Base-by-base conservation (phyloP, 1,284 basidiomycete genomes). In the Singerocomus inundabilis region DNA sequence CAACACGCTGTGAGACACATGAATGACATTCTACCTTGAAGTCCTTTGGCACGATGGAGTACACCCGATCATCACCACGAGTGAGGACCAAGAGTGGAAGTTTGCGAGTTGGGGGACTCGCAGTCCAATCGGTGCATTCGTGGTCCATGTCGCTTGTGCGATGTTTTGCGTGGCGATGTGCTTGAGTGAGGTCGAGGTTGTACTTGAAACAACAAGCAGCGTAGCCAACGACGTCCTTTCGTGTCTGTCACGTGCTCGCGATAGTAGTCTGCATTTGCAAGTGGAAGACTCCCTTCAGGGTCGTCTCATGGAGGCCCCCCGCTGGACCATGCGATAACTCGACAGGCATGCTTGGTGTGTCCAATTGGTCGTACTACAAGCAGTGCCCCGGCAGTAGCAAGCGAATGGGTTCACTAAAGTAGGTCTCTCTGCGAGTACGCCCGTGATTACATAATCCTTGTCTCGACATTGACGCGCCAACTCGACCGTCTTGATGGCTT, bases 41-140 rank as follows among this genome's bases (percentile, higher is more conserved):
- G 1, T 60, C 38, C 3, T 49, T 38, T 3, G 68, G 66, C 2
- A 64, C 51, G 11, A 4, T 8, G 2, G 56, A 42, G 42, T 64
- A 68, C 1, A 70, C 46, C 4, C 35, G 50, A 2, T 61, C 46
- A 31, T 54, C 40, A 0, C 56, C 62, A 0, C 26, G 34, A 0
- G 36, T 44, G 48, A 66, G 62, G 30, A 65, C 30, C 16, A 66
- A 9, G 30, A 63, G 35, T 1, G 62, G 58, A 6, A 33, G 28
- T 34, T 60, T 67, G 1, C 66, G 51, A 0, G 36, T 33, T 12
- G 65, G 65, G 1, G 63, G 61, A 4, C 0, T 46, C 2, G 36
- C 16, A 0, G 53, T 42, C 63, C 63, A 69, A 44, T 65, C 57
- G 6, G 61, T 25, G 48, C 63, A 65, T 12, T 57, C 13, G 51